A percentile compares a stretch with the other conserved stretches of the same genome.
phyloP scores from a whole-genome alignment of 306 rosid genomes.

The Coriaria nepalensis region DNA sequence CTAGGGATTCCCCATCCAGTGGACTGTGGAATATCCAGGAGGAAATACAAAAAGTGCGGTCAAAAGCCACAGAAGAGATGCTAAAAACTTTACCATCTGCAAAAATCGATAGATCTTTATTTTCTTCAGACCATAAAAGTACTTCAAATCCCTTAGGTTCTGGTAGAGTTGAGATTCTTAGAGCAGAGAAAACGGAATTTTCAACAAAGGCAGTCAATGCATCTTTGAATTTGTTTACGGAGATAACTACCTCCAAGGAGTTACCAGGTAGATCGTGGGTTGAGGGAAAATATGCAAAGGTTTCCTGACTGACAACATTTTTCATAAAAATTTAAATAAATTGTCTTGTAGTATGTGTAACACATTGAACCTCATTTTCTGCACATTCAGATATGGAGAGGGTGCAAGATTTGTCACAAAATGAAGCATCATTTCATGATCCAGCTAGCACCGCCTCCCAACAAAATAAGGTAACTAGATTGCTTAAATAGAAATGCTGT shows the following conservation, averaged over 20 bases:
- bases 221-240: slow-evolving; percentile 26
- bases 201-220: slow-evolving; percentile 18
- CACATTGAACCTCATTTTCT: slow-evolving; percentile 16
- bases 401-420: slow-evolving; percentile 25
- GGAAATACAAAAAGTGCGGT: slow-evolving; percentile 81
- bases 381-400: slow-evolving; percentile 36
- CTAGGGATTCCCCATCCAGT: slow-evolving; percentile 46
- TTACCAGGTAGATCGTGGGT: slow-evolving; percentile 29
- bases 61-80: slow-evolving; percentile 92
- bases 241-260: slow-evolving; percentile 12
- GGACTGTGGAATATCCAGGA: slow-evolving; percentile 97
- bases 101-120: slow-evolving; percentile 52
- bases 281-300: slow-evolving; percentile 6
- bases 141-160: slow-evolving; percentile 23
- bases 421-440: slow-evolving; percentile 24
- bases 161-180: slow-evolving; percentile 16
- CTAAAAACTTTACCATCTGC: slow-evolving; percentile 62
- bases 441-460: slow-evolving; percentile 22
- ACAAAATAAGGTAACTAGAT: slow-evolving; percentile 46
- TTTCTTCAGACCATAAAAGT: slow-evolving; percentile 28
- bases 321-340: slow-evolving; percentile 3
- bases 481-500: slow-evolving; percentile 3
- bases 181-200: slow-evolving; percentile 11
- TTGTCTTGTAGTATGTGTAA: slow-evolving; percentile 14
- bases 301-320: slow-evolving; percentile 7